Conservation (phyloP, 352 stramenopile genomes). For the Globisporangium echinulatum region DNA sequence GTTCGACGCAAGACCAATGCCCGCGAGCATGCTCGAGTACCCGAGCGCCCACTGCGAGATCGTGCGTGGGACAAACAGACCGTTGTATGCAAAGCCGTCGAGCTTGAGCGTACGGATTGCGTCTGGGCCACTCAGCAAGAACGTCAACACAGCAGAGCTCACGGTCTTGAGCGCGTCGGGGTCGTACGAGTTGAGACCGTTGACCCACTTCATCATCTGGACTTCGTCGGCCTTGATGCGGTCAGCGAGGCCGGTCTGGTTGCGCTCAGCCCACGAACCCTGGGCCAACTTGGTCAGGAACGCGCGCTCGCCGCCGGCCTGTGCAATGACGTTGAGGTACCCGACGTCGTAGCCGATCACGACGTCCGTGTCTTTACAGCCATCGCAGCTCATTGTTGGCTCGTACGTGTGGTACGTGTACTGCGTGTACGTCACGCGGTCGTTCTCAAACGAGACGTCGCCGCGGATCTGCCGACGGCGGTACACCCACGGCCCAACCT, state of each 20-base stretch:
- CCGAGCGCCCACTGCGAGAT: constrained; percentile 20
- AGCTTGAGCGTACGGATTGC: constrained; percentile 6
- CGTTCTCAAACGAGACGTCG: constrained; percentile 15
- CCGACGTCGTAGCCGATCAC: constrained; percentile 20
- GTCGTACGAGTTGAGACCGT: constrained; percentile 17
- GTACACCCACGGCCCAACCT: constrained; percentile 30
- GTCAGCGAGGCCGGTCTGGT: neutral
- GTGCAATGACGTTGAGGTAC: constrained; percentile 25
- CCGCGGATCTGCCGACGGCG: constrained; percentile 26
- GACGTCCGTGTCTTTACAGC: constrained; percentile 15
- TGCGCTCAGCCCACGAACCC: constrained; percentile 6
- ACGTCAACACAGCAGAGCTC: constrained; percentile 6
- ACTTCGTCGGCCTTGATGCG: constrained; percentile 10
- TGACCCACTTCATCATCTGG: constrained; percentile 19
- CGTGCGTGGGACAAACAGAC: constrained; percentile 15
- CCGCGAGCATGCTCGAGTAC: constrained; percentile 20
- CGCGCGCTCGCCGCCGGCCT: constrained; percentile 17
- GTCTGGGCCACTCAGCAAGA: constrained; percentile 1
- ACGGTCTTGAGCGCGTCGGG: constrained; percentile 9
- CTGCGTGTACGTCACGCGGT: constrained; percentile 18
- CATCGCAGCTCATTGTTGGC: constrained; percentile 8
- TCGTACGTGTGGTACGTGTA: constrained; percentile 28
- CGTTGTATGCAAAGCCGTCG: constrained; percentile 18
- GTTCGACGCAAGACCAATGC: constrained; percentile 15
- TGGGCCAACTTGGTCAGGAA: constrained; percentile 14